Conservation (phyloP, 176 grass and related monocot species). For the Bolboschoenus planiculmis region DNA sequence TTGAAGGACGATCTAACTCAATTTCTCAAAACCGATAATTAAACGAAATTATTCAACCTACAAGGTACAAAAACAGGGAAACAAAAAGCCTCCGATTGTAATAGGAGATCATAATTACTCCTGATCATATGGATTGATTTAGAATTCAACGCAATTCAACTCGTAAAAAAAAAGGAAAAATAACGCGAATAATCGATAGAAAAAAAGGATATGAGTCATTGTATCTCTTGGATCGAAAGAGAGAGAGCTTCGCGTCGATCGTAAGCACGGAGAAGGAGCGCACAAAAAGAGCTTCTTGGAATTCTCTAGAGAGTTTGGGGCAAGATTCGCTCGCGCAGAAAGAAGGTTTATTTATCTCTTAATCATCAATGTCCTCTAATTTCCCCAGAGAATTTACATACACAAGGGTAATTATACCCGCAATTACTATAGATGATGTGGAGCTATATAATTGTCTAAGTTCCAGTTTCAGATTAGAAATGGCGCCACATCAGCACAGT, state of each 20-base stretch:
- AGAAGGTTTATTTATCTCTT: slow-evolving; percentile 8
- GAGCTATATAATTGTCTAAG: background rate
- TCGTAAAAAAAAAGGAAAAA: background rate
- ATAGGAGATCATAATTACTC: background rate
- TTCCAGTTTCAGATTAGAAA: background rate
- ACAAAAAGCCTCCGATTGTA: background rate
- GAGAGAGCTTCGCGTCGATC: background rate
- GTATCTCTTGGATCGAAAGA: slow-evolving; percentile 3
- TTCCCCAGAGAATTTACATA: background rate
- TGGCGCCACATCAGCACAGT: background rate
- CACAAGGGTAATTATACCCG: background rate
- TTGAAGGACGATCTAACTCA: background rate
- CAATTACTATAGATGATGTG: background rate
- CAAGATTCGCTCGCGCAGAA: background rate
- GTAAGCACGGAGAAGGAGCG: slow-evolving; percentile 1
- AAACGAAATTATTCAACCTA: background rate
- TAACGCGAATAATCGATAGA: background rate
- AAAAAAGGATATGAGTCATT: slow-evolving; percentile 74
- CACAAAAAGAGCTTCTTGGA: background rate
- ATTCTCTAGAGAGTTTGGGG: background rate
- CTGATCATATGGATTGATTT: background rate
- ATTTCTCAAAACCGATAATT: background rate
- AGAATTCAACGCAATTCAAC: background rate
- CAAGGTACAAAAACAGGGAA: background rate
- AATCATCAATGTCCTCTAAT: background rate